These are phyloP conservation scores for Millerozyma miso DNA, from an alignment of 805 yeast species.

Conservation along the genomic window DNA sequence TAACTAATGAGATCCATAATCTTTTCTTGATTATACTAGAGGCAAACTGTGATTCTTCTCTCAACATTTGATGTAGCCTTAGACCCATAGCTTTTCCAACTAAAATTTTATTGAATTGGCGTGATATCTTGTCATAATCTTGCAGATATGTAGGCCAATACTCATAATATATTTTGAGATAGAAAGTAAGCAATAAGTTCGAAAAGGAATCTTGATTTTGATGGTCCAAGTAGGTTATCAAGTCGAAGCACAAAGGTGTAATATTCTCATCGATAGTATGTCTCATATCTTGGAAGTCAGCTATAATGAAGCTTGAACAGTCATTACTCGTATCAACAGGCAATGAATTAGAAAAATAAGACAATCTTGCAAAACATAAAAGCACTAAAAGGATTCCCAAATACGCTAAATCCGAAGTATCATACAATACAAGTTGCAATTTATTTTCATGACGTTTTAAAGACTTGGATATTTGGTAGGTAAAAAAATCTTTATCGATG, in stretches of 20 bases:
- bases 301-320: not conserved
- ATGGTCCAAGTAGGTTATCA: not conserved
- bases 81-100: not conserved
- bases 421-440: not conserved
- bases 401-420: slow-evolving; percentile 6
- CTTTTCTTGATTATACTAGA: not conserved
- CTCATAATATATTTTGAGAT: not conserved
- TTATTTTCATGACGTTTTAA: slow-evolving; percentile 5
- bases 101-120: not conserved
- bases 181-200: not conserved
- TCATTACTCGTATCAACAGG: not conserved
- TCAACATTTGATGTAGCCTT: not conserved
- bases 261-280: not conserved
- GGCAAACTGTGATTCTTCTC: not conserved
- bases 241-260: not conserved
- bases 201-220: not conserved
- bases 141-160: too few relatives aligned
- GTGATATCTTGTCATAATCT: not conserved
- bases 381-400: slow-evolving; percentile 17
- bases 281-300: not conserved
- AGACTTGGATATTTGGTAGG: slow-evolving; percentile 12
- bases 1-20: not conserved
- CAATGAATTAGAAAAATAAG: slow-evolving; percentile 14
- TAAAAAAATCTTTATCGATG: slow-evolving; percentile 23
- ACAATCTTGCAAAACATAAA: slow-evolving; percentile 16